Conservation (phyloP, 495 filamentous ascomycete species). For the Corynascus novoguineensis region DNA sequence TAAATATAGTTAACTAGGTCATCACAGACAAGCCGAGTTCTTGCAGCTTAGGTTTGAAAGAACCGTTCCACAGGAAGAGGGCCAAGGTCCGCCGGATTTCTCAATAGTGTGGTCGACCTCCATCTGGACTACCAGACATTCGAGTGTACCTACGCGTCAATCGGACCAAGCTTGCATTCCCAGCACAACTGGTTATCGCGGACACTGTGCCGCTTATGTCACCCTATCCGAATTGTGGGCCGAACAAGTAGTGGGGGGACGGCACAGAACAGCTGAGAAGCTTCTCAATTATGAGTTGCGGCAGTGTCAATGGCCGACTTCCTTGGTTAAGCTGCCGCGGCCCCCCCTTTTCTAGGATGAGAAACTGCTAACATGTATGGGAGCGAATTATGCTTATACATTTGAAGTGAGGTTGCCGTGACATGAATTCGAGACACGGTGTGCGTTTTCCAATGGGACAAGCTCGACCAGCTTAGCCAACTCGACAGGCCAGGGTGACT, state of each 20-base stretch:
- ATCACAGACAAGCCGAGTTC: too few relatives aligned
- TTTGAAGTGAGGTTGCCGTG: background rate
- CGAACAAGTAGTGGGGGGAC: background rate
- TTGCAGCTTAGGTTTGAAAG: too few relatives aligned
- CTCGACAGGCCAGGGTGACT: too few relatives aligned
- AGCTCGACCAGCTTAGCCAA: too few relatives aligned
- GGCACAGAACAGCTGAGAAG: background rate
- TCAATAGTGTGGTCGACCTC: too few relatives aligned
- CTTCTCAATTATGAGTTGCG: constrained; percentile 5
- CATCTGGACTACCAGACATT: background rate
- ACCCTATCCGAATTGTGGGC: background rate
- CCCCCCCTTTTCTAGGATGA: background rate
- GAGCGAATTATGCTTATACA: background rate
- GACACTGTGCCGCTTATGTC: constrained; percentile 8
- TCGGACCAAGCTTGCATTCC: background rate
- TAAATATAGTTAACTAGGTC: too few relatives aligned
- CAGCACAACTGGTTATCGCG: background rate
- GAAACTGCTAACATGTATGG: background rate
- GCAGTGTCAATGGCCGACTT: background rate
- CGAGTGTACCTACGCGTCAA: background rate
- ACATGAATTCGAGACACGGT: too few relatives aligned
- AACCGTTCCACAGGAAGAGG: too few relatives aligned
- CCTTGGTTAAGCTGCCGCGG: background rate
- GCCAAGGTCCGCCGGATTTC: too few relatives aligned
- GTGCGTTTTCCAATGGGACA: too few relatives aligned